phyloP scores from a whole-genome alignment of 352 stramenopile genomes.

The Poterioochromonas sp. region DNA sequence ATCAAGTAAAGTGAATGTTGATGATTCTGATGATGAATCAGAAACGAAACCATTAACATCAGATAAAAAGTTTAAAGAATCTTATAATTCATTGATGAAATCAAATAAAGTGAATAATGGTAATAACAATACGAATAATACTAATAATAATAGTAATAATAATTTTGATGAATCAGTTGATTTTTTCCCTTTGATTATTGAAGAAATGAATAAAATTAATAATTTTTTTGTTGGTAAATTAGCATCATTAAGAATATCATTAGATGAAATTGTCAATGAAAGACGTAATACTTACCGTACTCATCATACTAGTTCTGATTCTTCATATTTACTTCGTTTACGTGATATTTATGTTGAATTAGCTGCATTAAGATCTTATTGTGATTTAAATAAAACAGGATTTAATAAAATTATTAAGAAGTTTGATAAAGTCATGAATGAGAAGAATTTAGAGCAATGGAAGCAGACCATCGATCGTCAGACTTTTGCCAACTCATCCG shows the following conservation, averaged over 20 bases:
- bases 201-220: conserved; percentile 37
- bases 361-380: conserved; percentile 71
- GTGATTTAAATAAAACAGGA: conserved; percentile 78
- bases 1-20: neutral
- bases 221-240: conserved; percentile 42
- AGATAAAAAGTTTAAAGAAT: neutral
- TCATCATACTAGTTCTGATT: conserved; percentile 19
- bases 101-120: conserved; percentile 31
- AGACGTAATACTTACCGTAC: conserved; percentile 27
- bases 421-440: conserved; percentile 77
- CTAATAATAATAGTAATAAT: conserved; percentile 26
- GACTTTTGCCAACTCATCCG: conserved; percentile 51
- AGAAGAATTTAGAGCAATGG: conserved; percentile 35
- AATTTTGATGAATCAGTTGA: conserved; percentile 20
- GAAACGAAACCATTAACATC: conserved; percentile 6
- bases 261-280: neutral
- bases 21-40: neutral
- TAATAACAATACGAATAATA: conserved; percentile 40
- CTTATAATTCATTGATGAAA: neutral
- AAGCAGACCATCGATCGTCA: conserved; percentile 27
- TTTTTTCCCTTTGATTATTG: conserved; percentile 38
- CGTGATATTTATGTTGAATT: conserved; percentile 77
- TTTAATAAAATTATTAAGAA: conserved; percentile 88
- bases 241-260: neutral
- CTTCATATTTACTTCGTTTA: conserved; percentile 58